A percentile compares a stretch with the other conserved stretches of the same genome.
Evolutionary conservation across 192 early-diverging fungal species (phyloP).

Genomic region (Geranomyces variabilis): DNA sequence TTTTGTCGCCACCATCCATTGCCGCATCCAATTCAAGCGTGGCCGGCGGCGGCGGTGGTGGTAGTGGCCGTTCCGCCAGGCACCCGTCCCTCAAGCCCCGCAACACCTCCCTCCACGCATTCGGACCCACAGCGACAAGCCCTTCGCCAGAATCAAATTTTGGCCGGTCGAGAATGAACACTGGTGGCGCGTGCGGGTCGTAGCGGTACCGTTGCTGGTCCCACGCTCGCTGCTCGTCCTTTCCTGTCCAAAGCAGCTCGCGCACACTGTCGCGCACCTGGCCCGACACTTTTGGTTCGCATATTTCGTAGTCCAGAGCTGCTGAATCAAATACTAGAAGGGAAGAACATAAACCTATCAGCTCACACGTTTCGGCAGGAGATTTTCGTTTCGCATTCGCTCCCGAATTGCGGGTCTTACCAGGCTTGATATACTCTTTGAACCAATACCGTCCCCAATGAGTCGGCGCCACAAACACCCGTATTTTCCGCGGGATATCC

Average conservation of each 20-base stretch:
- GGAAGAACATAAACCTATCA: not conserved
- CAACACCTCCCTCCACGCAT: conserved; percentile 45
- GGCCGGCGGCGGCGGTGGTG: not conserved
- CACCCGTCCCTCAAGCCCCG: conserved; percentile 41
- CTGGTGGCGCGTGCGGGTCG: not conserved
- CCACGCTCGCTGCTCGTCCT: conserved; percentile 24
- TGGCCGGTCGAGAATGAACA: conserved; percentile 22
- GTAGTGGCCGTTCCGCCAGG: conserved; percentile 25
- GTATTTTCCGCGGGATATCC: conserved; percentile 33
- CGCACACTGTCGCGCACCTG: conserved; percentile 26
- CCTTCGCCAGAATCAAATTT: conserved; percentile 37
- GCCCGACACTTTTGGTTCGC: conserved; percentile 29
- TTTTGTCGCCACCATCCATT: too few relatives aligned
- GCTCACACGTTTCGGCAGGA: too few relatives aligned
- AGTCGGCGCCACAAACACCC: conserved; percentile 40
- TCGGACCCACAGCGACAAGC: conserved; percentile 43
- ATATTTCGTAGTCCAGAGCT: conserved; percentile 46
- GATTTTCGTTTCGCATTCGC: not conserved
- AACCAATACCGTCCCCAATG: conserved; percentile 49
- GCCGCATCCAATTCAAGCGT: not conserved
- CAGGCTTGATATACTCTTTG: conserved; percentile 48
- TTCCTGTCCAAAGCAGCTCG: conserved; percentile 42
- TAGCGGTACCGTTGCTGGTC: not conserved
- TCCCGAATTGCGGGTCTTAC: conserved; percentile 9
- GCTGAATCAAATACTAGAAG: conserved; percentile 46